A percentile compares a stretch with the other conserved stretches of the same genome.
phyloP scores from a whole-genome alignment of 495 filamentous ascomycete genomes.

The Staphylotrichum longicolle region DNA sequence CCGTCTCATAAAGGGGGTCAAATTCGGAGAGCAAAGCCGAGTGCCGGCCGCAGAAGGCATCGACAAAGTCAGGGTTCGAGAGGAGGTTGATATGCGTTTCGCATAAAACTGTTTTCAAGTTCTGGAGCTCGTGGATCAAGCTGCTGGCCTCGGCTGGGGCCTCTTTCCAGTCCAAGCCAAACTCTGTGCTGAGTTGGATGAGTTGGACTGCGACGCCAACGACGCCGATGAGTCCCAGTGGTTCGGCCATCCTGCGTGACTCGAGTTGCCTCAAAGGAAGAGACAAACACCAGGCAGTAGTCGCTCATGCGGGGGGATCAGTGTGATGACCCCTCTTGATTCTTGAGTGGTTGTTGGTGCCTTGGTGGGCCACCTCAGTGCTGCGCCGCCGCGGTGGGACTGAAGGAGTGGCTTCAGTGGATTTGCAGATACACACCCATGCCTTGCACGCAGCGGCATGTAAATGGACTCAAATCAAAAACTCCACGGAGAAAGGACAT shows the following conservation, averaged over 20 bases:
- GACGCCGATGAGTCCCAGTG: constrained; percentile 29
- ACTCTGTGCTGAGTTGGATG: constrained; percentile 24
- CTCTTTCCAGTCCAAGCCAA: constrained; percentile 32
- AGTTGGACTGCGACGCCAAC: constrained; percentile 29
- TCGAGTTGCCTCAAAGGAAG: too few relatives aligned
- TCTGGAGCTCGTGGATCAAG: constrained; percentile 28
- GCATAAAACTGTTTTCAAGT: constrained; percentile 27
- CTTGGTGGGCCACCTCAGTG: too few relatives aligned
- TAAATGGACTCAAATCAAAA: too few relatives aligned
- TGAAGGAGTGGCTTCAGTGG: too few relatives aligned
- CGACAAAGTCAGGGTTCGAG: constrained; percentile 22
- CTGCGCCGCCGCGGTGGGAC: too few relatives aligned
- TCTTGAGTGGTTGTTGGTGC: too few relatives aligned
- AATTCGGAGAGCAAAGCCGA: constrained; percentile 25
- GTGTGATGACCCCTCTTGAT: too few relatives aligned
- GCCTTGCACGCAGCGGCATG: too few relatives aligned
- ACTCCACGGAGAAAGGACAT: too few relatives aligned
- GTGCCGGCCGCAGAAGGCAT: constrained; percentile 24
- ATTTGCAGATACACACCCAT: too few relatives aligned
- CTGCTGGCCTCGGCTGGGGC: constrained; percentile 26
- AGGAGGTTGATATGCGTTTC: constrained; percentile 28
- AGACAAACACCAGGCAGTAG: too few relatives aligned
- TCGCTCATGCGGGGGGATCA: too few relatives aligned
- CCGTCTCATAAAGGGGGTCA: not conserved
- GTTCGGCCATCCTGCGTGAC: constrained; percentile 15